Evolutionary conservation across 225 moss, liverwort and hornwort species (phyloP).

Genomic region (Rhytidiadelphus loreus): DNA sequence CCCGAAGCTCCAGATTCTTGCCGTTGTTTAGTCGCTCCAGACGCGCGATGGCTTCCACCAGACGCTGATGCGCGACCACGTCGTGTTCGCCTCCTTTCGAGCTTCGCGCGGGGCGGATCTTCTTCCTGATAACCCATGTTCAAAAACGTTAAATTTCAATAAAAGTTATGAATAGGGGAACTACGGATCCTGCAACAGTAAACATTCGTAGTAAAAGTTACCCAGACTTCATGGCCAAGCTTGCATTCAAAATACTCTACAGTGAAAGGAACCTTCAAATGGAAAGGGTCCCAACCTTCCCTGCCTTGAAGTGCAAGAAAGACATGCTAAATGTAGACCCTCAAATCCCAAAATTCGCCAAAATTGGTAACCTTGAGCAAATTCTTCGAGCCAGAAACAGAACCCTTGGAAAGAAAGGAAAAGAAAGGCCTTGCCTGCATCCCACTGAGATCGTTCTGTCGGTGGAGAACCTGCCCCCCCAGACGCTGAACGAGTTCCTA

Average conservation of each 20-base stretch:
- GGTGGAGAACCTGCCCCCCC: constrained; percentile 10
- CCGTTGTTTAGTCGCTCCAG: constrained; percentile 27
- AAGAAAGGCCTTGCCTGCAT: neutral
- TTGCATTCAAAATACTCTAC: no score
- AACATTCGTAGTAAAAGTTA: no score
- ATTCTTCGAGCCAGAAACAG: no score
- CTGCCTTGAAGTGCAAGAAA: no score
- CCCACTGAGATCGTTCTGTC: constrained; percentile 17
- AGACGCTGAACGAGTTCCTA: constrained; percentile 5
- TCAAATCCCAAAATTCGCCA: neutral
- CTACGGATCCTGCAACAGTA: no score
- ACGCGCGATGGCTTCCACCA: constrained; percentile 26
- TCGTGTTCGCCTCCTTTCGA: constrained; percentile 12
- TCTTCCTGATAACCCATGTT: neutral
- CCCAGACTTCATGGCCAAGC: no score
- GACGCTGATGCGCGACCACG: neutral
- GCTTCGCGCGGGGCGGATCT: neutral
- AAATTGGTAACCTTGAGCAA: no score
- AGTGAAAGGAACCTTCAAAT: no score
- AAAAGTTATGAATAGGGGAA: fast-evolving
- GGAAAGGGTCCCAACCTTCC: no score
- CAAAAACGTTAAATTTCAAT: neutral
- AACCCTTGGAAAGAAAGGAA: neutral
- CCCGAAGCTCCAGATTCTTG: constrained; percentile 16
- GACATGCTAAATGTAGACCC: no score